phyloP scores from a whole-genome alignment of 306 rosid genomes.

The Herpetospermum pedunculosum region DNA sequence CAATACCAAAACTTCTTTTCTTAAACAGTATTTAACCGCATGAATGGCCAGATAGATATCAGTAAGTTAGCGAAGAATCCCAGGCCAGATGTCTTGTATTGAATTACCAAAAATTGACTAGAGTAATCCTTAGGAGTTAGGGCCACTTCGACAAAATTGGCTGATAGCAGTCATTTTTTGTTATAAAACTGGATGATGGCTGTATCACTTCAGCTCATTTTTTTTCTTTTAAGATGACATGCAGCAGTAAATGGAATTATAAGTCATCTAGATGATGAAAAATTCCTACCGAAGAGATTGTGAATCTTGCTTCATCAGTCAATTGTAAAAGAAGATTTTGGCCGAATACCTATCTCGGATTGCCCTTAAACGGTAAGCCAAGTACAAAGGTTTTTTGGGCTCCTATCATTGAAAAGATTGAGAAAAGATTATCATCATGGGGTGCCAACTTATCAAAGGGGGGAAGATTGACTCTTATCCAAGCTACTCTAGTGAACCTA shows the following conservation, averaged over 20 bases:
- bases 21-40: not conserved
- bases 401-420: too few relatives aligned
- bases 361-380: too few relatives aligned
- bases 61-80: not conserved
- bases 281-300: too few relatives aligned
- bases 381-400: too few relatives aligned
- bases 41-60: not conserved
- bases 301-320: too few relatives aligned
- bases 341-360: too few relatives aligned
- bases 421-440: too few relatives aligned
- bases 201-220: not conserved
- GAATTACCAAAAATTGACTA: not conserved
- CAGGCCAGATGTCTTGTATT: not conserved
- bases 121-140: not conserved
- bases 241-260: not conserved
- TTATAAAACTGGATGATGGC: not conserved
- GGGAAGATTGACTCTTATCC: too few relatives aligned
- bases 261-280: not conserved
- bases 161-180: not conserved
- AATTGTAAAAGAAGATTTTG: too few relatives aligned
- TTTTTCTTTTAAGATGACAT: not conserved
- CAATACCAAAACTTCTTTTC: not conserved
- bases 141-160: not conserved
- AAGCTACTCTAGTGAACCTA: too few relatives aligned
- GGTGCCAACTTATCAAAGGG: too few relatives aligned